phyloP scores from a whole-genome alignment of 2,329 filamentous ascomycete species.

The Graphium sp. region DNA sequence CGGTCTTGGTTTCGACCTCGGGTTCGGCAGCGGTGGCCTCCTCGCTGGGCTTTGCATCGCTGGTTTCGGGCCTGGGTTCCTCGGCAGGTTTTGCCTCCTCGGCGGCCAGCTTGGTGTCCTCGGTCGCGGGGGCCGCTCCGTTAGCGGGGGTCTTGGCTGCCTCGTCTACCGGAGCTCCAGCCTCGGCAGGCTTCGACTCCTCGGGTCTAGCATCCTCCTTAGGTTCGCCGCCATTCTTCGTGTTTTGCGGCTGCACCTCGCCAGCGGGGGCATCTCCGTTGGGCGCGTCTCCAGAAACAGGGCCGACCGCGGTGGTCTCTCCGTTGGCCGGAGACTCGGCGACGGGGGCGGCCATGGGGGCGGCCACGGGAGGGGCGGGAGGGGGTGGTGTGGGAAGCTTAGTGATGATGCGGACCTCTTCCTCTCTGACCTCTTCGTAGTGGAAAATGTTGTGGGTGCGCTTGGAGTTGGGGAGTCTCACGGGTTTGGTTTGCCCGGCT shows the following conservation, averaged over 20 bases:
- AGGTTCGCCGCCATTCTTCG: background rate
- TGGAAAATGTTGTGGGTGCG: slow-evolving; percentile 52
- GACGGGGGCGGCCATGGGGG: slow-evolving; percentile 6
- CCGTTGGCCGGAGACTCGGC: background rate
- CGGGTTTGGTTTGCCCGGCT: slow-evolving; percentile 29
- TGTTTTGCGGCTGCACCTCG: slow-evolving; percentile 2
- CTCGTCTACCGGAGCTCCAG: slow-evolving; percentile 2
- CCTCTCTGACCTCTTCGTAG: slow-evolving; percentile 51
- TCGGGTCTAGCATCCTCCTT: slow-evolving; percentile 4
- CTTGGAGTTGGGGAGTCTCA: slow-evolving; percentile 55
- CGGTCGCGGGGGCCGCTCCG: slow-evolving; percentile 3
- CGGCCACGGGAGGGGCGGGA: background rate
- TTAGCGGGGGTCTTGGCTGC: slow-evolving; percentile 3
- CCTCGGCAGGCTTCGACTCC: slow-evolving; percentile 8
- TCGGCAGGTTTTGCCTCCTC: too few relatives aligned
- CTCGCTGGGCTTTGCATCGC: slow-evolving; percentile 1
- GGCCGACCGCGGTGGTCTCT: background rate
- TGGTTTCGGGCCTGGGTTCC: slow-evolving; percentile 3
- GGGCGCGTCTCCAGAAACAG: slow-evolving; percentile 1
- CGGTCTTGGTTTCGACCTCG: slow-evolving; percentile 12
- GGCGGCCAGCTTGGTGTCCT: too few relatives aligned
- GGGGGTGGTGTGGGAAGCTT: slow-evolving; percentile 13
- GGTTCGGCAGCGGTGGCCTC: slow-evolving; percentile 3
- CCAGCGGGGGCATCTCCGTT: slow-evolving; percentile 1
- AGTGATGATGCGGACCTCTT: slow-evolving; percentile 33